Percentiles rank a stretch among this genome's conserved stretches.
Evolutionary conservation across 805 yeast genomes (phyloP).

Genomic region (Barnettozyma populi): DNA sequence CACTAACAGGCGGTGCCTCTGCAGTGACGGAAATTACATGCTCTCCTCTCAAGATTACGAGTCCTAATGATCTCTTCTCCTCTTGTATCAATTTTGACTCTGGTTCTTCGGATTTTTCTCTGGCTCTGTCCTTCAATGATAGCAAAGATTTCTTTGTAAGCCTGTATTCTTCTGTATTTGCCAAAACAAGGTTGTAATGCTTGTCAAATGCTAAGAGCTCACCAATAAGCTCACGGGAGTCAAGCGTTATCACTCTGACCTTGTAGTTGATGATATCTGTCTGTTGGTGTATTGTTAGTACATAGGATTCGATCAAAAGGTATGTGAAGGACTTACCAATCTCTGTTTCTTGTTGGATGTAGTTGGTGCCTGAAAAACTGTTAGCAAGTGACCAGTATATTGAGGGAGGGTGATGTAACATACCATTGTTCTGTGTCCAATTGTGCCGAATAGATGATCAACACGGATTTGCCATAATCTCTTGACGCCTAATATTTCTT

Average conservation of each 20-base stretch:
- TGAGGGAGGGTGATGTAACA: neutral
- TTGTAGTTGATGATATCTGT: conserved; percentile 69
- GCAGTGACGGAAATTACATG: conserved; percentile 55
- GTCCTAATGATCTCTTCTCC: conserved; percentile 73
- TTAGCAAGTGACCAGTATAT: conserved; percentile 5
- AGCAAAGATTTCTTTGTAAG: conserved; percentile 53
- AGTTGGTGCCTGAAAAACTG: conserved; percentile 14
- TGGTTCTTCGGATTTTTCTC: conserved; percentile 28
- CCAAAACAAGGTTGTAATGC: conserved; percentile 78
- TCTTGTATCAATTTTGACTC: conserved; percentile 39
- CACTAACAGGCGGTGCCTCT: conserved; percentile 27
- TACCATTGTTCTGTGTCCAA: conserved; percentile 6
- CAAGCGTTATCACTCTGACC: conserved; percentile 69
- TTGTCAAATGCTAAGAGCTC: conserved; percentile 83
- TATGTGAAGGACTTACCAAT: conserved; percentile 29
- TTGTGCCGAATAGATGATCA: neutral
- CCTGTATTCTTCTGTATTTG: conserved; percentile 81
- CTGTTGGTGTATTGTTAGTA: conserved; percentile 6
- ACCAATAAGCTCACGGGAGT: conserved; percentile 74
- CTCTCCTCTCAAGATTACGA: conserved; percentile 83
- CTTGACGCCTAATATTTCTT: no score
- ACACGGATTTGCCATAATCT: no score
- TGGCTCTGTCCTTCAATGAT: conserved; percentile 31
- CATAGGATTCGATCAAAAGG: neutral
- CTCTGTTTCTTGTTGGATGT: conserved; percentile 37